Evolutionary conservation across 257 asterid species (phyloP).

Genomic region (Ballota nigra): DNA sequence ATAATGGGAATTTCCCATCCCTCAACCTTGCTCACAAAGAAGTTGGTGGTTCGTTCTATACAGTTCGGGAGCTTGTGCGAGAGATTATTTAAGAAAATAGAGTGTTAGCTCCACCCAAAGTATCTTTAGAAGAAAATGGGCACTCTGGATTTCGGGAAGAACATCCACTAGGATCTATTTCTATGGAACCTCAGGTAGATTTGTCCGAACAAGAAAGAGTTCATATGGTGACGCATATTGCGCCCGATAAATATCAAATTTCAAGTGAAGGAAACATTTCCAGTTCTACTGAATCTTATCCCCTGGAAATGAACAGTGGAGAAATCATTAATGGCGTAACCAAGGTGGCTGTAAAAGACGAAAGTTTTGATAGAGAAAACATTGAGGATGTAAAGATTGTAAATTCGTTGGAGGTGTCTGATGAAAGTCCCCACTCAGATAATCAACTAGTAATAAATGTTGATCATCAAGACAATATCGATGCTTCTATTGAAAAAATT

Average conservation of each 20-base stretch:
- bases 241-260: slow-evolving; percentile 20
- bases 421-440: slow-evolving; percentile 18
- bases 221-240: slow-evolving; percentile 16
- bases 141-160: slow-evolving; percentile 44
- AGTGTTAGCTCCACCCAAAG: slow-evolving; percentile 78
- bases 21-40: slow-evolving; percentile 88
- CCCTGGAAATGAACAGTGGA: slow-evolving; percentile 22
- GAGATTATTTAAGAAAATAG: slow-evolving; percentile 89
- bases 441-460: slow-evolving; percentile 5
- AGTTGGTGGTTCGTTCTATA: slow-evolving; percentile 95
- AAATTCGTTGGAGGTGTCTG: slow-evolving; percentile 22
- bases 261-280: slow-evolving; percentile 32
- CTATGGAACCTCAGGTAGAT: slow-evolving; percentile 51
- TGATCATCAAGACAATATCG: slow-evolving; percentile 25
- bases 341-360: slow-evolving; percentile 19
- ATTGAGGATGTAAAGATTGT: slow-evolving; percentile 28
- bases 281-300: slow-evolving; percentile 30
- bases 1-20: slow-evolving; percentile 72
- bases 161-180: slow-evolving; percentile 61
- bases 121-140: slow-evolving; percentile 38
- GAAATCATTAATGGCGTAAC: slow-evolving; percentile 18
- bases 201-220: slow-evolving; percentile 31
- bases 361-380: slow-evolving; percentile 25
- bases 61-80: slow-evolving; percentile 79
- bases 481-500: slow-evolving; percentile 13